Evolutionary conservation across 2,329 filamentous ascomycete genomes (phyloP), one percentile per base, ranked within the genome.

Genomic region (Epichloe brachyelytri): DNA sequence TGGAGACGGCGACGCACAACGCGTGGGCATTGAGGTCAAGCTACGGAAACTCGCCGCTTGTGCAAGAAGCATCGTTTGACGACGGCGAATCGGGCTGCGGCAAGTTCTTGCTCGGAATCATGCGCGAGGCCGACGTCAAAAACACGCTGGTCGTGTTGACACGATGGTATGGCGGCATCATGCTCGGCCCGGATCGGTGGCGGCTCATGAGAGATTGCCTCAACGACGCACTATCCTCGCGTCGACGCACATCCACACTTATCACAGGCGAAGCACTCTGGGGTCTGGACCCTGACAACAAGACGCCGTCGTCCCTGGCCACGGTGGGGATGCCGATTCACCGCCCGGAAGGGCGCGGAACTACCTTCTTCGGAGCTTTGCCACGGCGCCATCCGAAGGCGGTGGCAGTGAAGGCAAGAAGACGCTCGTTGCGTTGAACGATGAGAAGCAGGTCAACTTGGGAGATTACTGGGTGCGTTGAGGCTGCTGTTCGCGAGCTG

Each of bases 401-500:
- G 51, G 54, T 3, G 54, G 48, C 2, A 51, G 51, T 11, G 59
- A 60, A 49, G 61, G 58, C 64, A 82, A 77, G 63, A 78, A 71
- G 60, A 76, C 77, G 2, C 65, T 66, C 4, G 71, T 74, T 47
- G 71, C 71, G 10, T 57, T 76, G 11, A 74, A 78, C 17, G 70
- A 73, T 1, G 79, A 87, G 61, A 87, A 80, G 58, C 80, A 85
- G 58, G 74, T 77, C 51, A 89, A 88, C 58, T 68, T 93, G 1
- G 80, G 0, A 68, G 83, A 51, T 65, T 94, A 3, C 71, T 95
- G 0, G 83, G 79, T 3, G 82, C 86, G 0, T 69, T 95, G 51
- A 78, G 89, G 54, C 63, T 88, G 19, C 64, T 94, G 1, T 89
- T 81, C 59, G 72, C 76, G 45, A 91, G 86, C 54, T 95, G 88